Evolutionary conservation across 371 early-diverging fungal species (phyloP), one percentile per base, ranked within the genome.

Genomic region (Mortierella sp.): DNA sequence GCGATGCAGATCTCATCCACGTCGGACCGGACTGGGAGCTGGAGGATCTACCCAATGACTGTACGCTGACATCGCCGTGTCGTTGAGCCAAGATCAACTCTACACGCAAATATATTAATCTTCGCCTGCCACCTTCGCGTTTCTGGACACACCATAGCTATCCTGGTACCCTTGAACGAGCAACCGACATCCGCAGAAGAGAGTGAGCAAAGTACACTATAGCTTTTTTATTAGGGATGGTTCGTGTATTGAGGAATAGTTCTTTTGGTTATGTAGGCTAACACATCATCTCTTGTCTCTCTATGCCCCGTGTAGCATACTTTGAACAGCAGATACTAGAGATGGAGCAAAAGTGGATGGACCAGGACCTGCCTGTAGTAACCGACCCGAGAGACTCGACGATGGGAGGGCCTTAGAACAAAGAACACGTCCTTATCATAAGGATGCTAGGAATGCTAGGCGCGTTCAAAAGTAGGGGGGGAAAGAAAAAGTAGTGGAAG

Each of bases 301-400:
- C 24, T 42, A 28, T 47, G 34, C 34, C 7, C 34, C 34, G 4
- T 10, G 10, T 34, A 74, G 67, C 63, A n/a, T 31, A 51, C 23
- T 72, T 50, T 59, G 73, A 72, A 34, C 74, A 74, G 38, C 62
- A 76, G 12, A 52, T 62, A 38, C 50, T 58, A 4, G 57, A 62
- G 41, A 61, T 64, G 63, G 78, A 76, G 21, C 66, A 66, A 38
- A 61, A 76, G 46, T 76, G 78, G 78, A 59, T 49, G 7, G 71
- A 66, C 46, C 52, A 50, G 38, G 70, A 76, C 50, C 31, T 69
- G 31, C 69, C 69, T 8, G 48, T 46, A 27, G 63, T 58, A 2
- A 21, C 41, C 16, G 69, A 69, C 39, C 51, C 50, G 3, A 26
- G 31, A 13, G 61, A 67, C 5, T 21, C 61, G 2, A 18, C 65